These are phyloP conservation scores for Candida sanyaensis DNA, from an alignment of 1,139 yeast genomes.

Conservation along the genomic window DNA sequence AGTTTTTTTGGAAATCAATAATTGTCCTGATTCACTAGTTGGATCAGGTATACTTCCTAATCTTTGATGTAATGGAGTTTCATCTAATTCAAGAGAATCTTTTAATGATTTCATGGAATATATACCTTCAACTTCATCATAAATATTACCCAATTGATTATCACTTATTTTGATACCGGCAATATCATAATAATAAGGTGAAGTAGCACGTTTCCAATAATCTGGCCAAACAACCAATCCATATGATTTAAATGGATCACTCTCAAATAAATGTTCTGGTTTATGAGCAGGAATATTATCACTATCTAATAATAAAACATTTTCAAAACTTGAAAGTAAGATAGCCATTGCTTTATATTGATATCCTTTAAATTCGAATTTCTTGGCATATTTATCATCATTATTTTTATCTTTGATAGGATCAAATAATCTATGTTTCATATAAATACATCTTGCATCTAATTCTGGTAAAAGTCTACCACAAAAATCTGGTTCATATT, in stretches of 20 bases:
- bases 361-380: conserved; percentile 65
- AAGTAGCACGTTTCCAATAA: conserved; percentile 48
- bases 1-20: conserved; percentile 63
- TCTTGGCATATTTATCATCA: conserved; percentile 15
- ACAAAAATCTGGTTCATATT: conserved; percentile 71
- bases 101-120: conserved; percentile 14
- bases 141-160: conserved; percentile 29
- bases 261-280: conserved; percentile 44
- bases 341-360: conserved; percentile 80
- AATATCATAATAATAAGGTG: conserved; percentile 41
- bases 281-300: conserved; percentile 68
- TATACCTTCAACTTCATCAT: conserved; percentile 30
- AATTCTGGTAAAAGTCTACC: conserved; percentile 62
- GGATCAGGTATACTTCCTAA: conserved; percentile 78
- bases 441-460: conserved; percentile 67
- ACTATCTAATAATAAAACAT: conserved; percentile 74
- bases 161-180: conserved; percentile 33
- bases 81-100: conserved; percentile 10
- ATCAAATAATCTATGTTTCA: conserved; percentile 51
- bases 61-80: conserved; percentile 65
- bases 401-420: neutral
- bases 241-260: conserved; percentile 29
- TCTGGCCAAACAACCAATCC: conserved; percentile 52
- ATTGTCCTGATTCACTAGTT: conserved; percentile 81
- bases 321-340: conserved; percentile 73